Percentiles rank a stretch among this genome's conserved stretches.
Conservation (phyloP, 2,329 filamentous ascomycete genomes). For the Diaporthe longicolla region DNA sequence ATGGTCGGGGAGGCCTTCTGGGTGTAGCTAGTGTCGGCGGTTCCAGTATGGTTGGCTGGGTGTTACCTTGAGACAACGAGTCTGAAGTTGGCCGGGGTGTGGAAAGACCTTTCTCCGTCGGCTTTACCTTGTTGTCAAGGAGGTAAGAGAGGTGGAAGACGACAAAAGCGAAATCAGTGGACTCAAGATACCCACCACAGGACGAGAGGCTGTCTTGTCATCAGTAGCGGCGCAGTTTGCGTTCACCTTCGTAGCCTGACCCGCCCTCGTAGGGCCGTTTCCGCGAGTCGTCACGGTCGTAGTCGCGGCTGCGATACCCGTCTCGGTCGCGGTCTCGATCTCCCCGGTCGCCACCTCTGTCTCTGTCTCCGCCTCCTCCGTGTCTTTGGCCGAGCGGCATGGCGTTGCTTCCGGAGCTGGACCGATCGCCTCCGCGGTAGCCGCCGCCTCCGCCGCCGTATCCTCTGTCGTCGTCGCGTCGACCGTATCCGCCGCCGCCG, state of each 20-base stretch:
- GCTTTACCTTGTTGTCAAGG: conserved; percentile 50
- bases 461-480: conserved; percentile 47
- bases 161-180: conserved; percentile 44
- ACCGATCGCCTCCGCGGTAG: conserved; percentile 66
- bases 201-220: conserved; percentile 54
- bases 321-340: conserved; percentile 63
- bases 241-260: conserved; percentile 80
- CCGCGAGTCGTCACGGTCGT: conserved; percentile 68
- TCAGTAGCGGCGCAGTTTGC: conserved; percentile 76
- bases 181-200: conserved; percentile 63
- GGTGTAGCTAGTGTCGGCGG: neutral
- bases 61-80: conserved; percentile 35
- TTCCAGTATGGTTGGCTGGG: conserved; percentile 17
- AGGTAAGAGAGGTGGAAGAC: conserved; percentile 45
- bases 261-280: conserved; percentile 84
- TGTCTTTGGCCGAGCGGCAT: conserved; percentile 44
- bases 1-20: neutral
- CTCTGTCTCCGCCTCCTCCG: conserved; percentile 61
- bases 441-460: conserved; percentile 47
- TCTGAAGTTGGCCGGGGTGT: neutral
- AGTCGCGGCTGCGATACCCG: conserved; percentile 64
- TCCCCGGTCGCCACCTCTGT: conserved; percentile 54
- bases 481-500: conserved; percentile 59
- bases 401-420: conserved; percentile 68
- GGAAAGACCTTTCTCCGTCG: conserved; percentile 36